These are phyloP conservation scores for Saitozyma sp. DNA, from an alignment of 768 basidiomycete genomes.

Conservation along the genomic window DNA sequence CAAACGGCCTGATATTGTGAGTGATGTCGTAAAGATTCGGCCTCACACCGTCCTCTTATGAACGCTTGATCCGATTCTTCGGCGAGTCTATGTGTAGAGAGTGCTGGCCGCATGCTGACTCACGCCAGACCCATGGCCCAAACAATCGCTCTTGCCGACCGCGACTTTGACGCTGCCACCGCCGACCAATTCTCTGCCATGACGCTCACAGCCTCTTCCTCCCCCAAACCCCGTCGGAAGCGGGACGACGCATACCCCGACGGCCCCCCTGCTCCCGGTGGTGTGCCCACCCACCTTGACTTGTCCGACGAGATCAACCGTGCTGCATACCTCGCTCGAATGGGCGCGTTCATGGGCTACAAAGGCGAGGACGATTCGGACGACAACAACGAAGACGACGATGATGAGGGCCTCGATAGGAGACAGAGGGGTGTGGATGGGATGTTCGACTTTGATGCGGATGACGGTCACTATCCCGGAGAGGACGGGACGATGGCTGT, in stretches of 20 bases:
- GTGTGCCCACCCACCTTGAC: not conserved
- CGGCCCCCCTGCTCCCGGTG: slow-evolving; percentile 4
- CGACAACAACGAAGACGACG: slow-evolving; percentile 22
- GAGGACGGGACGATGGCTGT: slow-evolving; percentile 1
- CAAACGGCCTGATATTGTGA: slow-evolving; percentile 36
- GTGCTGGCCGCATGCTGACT: not conserved
- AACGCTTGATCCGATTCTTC: not conserved
- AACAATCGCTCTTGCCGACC: slow-evolving; percentile 24
- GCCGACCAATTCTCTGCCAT: slow-evolving; percentile 22
- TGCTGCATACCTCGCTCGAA: slow-evolving; percentile 26
- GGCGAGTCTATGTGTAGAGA: too few species aligned
- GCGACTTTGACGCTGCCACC: slow-evolving; percentile 36
- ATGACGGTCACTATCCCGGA: slow-evolving; percentile 23
- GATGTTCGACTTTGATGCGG: slow-evolving; percentile 18
- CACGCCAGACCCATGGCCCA: slow-evolving; percentile 29
- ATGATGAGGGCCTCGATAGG: slow-evolving; percentile 8
- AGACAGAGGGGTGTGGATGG: slow-evolving; percentile 16
- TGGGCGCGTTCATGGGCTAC: slow-evolving; percentile 42
- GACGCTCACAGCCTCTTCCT: slow-evolving; percentile 16
- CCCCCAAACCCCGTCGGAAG: slow-evolving; percentile 10
- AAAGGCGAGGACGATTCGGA: slow-evolving; percentile 20
- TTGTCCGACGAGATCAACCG: slow-evolving; percentile 34
- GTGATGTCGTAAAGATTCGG: slow-evolving; percentile 1
- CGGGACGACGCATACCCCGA: slow-evolving; percentile 6
- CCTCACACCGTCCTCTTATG: not conserved